Base-by-base conservation (phyloP, 2,329 filamentous ascomycete genomes). In the Chaetomiaceae sp. region DNA sequence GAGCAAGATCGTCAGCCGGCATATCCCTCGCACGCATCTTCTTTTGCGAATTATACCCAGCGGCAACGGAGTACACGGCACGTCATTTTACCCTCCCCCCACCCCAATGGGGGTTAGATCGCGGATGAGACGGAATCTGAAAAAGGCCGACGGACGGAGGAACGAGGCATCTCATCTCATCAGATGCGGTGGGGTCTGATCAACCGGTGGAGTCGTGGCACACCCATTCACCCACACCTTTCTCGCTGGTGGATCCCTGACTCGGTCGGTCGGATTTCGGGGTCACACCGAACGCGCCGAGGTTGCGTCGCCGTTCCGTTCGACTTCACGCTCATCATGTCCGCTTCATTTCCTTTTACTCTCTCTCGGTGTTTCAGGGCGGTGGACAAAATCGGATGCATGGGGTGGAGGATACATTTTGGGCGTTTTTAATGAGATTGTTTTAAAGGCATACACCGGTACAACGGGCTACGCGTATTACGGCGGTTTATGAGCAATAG, bases 41-140 rank as follows among this genome's bases (percentile, higher is more conserved):
- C 37, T 42, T 33, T 40, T 31, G 33, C 51, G 29, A 47, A 53
- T n/a, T 53, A 53, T 53, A 53, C 51, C 51, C 44, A 44, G 17
- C 39, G 20, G 51, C 31, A 33, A 37, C 27, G 51, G 43, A 53
- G 45, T 48, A n/a, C n/a, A 44, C 38, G 38, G 38, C 23, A 44
- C 22, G 9, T 40, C 38, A 48, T 37, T 53, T 53, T 44, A 44
- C n/a, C n/a, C n/a, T n/a, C n/a, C n/a, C n/a, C n/a, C n/a, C n/a
- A 17, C 45, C 45, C 38, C 17, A 12, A 31, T 25, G 23, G n/a
- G 36, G 27, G 27, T 47, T 34, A 47, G 50, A 27, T 31, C 12
- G 33, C 51, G 51, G 38, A 48, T 48, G 45, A 38, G 17, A 15
- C 51, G 51, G 51, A n/a, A 52, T 48, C 37, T 23, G 37, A n/a